Evolutionary conservation across 2,329 filamentous ascomycete species (phyloP), one percentile per base, ranked within the genome.

Genomic region (Akanthomyces lecanii): DNA sequence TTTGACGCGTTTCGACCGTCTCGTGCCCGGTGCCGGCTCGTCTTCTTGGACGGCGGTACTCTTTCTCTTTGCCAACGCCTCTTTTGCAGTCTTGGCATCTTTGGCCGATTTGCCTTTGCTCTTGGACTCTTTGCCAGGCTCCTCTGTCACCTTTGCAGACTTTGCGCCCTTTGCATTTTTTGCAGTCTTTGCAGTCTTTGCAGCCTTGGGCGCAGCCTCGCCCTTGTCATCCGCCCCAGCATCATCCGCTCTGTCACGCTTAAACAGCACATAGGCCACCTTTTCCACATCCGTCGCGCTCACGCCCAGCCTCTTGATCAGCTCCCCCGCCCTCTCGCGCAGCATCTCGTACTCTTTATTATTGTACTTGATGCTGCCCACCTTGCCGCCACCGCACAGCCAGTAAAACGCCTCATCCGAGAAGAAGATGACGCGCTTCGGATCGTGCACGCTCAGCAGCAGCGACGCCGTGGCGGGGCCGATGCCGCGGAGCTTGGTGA

Each of bases 391-490:
- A 16, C 38, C 12, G 69, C 84, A 84, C 6, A 89, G 75, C 89
- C 89, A 94, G 67, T 87, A 82, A 71, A 87, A 94, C 4, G 88
- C 81, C 74, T 95, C 91, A 70, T 96, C 91, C 2, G 87, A 89
- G 75, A 94, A 94, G 79, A 94, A 94, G 1, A 90, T 82, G 55
- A 87, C 79, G 14, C 76, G 74, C 0, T 78, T 73, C 0, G 87
- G 82, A 64, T 86, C 81, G 66, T 86, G 82, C 5, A 89, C 84
- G 5, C 87, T 83, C 3, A 95, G 80, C 1, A 94, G 76, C 38
- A 95, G 82, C 1, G 89, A 91, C 0, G 89, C 90, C 0, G 90
- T 94, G 8, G 91, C 91, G 1, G 91, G 90, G 0, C 91, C 91
- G 65, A 96, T 85, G 40, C 91, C 91, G 66, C 81, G 87, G n/a